Base-by-base conservation (phyloP, 805 yeast species). In the Naumovozyma baii region DNA sequence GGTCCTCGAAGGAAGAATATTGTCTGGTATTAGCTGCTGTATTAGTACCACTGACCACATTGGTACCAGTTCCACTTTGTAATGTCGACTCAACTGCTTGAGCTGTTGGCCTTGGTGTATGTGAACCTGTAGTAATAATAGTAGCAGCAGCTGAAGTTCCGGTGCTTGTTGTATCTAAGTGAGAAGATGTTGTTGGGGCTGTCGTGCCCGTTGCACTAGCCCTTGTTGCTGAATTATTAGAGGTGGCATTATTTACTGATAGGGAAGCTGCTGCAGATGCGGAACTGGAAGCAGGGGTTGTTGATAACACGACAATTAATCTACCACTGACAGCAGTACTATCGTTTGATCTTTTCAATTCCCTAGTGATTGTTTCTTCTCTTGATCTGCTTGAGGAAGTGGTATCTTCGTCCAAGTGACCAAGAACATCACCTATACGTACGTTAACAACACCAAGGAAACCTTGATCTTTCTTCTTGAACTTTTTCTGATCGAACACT, bases 391-490 rank as follows among this genome's bases (percentile, higher is more conserved):
- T 48, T 8, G 44, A 39, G 31, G 54, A 47, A 51, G 40, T 45
- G 12, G 65, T 64, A 32, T 65, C 66, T 39, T 80, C 68, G 57
- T 87, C 94, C 42, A 90, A 74, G 44, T 55, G 59, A 4, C 62
- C 60, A 36, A 61, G 34, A 20, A 84, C 86, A 61, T 92, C 97
- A 33, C 90, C 90, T 22, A 92, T 75, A 48, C 94, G 72, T 38
- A 92, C 74, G 61, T 92, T 92, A 45, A 92, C 92, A 15, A 92
- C 97, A 42, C 99, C 99, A 39, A 92, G 69, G 53, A 92, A 92
- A 4, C 99, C 99, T 63, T 92, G 99, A 60, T 92, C 98, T 73
- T 87, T 88, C 77, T 86, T 87, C 62, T 92, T 92, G 68, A 92
- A 92, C 64, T 92, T 92, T 61, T 87, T 88, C 61, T 90, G 97